A percentile compares a stretch with the other conserved stretches of the same genome.
These are phyloP conservation scores for Trichosporon sp. DNA, from an alignment of 1,284 basidiomycete species.

Conservation along the genomic window DNA sequence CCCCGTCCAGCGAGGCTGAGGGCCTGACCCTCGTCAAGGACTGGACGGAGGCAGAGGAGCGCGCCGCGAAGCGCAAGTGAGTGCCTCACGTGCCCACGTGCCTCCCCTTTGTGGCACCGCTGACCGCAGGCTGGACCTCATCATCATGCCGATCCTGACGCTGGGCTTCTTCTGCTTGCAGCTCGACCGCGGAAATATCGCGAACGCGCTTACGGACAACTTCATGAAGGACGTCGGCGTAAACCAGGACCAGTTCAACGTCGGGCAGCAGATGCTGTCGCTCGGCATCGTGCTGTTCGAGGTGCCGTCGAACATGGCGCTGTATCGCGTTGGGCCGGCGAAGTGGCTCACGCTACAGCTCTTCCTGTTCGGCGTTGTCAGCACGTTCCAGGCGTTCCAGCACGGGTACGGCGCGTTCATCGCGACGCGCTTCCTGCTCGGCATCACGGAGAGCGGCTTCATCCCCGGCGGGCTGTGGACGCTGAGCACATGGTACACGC, in stretches of 20 bases:
- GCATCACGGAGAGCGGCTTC: constrained; percentile 31
- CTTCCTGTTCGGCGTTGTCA: constrained; percentile 32
- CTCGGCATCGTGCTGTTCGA: constrained; percentile 39
- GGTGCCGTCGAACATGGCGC: constrained; percentile 31
- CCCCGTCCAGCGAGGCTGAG: neutral
- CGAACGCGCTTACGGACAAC: constrained; percentile 33
- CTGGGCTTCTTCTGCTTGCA: constrained; percentile 36
- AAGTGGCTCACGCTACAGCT: constrained; percentile 32
- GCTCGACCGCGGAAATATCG: constrained; percentile 27
- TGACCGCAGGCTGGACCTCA: constrained; percentile 27
- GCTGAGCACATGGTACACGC: constrained; percentile 28
- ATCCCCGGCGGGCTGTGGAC: constrained; percentile 30
- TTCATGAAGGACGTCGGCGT: constrained; percentile 36
- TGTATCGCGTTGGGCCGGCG: constrained; percentile 25
- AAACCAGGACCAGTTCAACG: constrained; percentile 36
- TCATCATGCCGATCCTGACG: constrained; percentile 34
- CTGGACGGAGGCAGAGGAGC: constrained; percentile 18
- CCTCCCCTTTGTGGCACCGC: neutral
- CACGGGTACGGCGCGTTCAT: constrained; percentile 31
- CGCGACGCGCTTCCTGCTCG: constrained; percentile 31
- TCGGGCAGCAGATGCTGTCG: constrained; percentile 35
- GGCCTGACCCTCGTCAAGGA: constrained; percentile 9
- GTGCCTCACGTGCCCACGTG: constrained; percentile 14
- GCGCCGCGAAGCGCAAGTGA: constrained; percentile 28
- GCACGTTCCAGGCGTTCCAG: constrained; percentile 36